These are phyloP conservation scores for Scytalidium lignicola DNA, from an alignment of 2,329 filamentous ascomycete genomes.

Conservation along the genomic window DNA sequence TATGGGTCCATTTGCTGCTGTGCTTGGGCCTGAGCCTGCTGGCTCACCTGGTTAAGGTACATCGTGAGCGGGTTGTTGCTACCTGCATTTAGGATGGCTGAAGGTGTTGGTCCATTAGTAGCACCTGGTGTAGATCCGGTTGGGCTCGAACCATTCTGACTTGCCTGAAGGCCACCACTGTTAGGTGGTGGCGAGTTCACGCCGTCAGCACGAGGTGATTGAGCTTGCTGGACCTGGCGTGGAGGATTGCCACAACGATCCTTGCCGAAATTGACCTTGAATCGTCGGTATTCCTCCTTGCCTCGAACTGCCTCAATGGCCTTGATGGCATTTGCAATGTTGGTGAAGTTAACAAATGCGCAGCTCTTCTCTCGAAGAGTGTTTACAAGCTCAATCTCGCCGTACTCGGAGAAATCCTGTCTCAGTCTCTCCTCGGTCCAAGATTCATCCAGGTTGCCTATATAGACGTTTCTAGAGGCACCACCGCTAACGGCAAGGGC, in stretches of 20 bases:
- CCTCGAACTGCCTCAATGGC: constrained; percentile 93
- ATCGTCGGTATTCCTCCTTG: constrained; percentile 93
- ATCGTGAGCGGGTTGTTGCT: constrained; percentile 85
- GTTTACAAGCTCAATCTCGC: constrained; percentile 97
- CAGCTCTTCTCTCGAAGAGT: constrained; percentile 97
- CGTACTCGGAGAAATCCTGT: constrained; percentile 95
- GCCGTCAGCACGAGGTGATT: constrained; percentile 61
- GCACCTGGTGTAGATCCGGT: constrained; percentile 43
- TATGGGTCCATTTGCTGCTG: constrained; percentile 37
- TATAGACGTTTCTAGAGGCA: constrained; percentile 96
- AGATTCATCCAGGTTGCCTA: constrained; percentile 93
- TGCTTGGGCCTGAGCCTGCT: constrained; percentile 68
- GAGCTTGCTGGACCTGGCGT: constrained; percentile 66
- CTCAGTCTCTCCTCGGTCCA: constrained; percentile 95
- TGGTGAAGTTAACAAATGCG: constrained; percentile 99
- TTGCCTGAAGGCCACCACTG: constrained; percentile 26
- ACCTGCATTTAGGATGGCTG: constrained; percentile 71
- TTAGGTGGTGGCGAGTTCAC: constrained; percentile 48
- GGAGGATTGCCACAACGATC: constrained; percentile 96
- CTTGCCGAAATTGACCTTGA: constrained; percentile 99
- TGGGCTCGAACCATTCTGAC: constrained; percentile 26
- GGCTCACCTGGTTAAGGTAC: constrained; percentile 81
- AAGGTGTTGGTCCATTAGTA: constrained; percentile 50
- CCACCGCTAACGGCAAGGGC: constrained; percentile 93
- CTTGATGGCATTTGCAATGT: constrained; percentile 99